A percentile compares a stretch with the other conserved stretches of the same genome.
Evolutionary conservation across 768 basidiomycete species (phyloP).

Genomic region (Tulasnella sp.): DNA sequence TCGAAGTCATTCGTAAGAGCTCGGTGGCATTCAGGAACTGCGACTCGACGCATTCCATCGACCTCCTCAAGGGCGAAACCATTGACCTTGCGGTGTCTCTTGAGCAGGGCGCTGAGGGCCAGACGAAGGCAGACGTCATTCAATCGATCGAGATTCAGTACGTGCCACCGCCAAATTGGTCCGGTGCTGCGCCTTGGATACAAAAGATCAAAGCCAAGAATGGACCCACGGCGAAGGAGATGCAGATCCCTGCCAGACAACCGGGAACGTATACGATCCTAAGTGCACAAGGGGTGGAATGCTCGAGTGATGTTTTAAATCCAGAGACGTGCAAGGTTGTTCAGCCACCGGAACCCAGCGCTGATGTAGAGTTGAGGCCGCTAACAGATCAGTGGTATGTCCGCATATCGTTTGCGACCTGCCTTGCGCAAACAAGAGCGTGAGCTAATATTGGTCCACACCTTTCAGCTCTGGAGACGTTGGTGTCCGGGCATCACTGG

Average conservation of each 20-base stretch:
- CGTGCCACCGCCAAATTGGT: conserved; percentile 33
- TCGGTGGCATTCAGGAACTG: conserved; percentile 63
- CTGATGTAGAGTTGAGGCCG: conserved; percentile 79
- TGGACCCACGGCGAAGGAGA: conserved; percentile 34
- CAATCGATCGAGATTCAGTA: conserved; percentile 51
- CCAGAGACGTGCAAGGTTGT: conserved; percentile 71
- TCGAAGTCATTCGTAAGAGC: conserved; percentile 62
- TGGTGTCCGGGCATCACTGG: conserved; percentile 76
- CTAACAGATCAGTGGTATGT: conserved; percentile 74
- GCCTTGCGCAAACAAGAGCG: neutral
- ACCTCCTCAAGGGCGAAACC: conserved; percentile 61
- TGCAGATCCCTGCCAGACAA: conserved; percentile 39
- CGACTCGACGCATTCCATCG: conserved; percentile 53
- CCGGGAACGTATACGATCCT: conserved; percentile 72
- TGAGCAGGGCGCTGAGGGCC: neutral
- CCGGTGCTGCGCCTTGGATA: neutral
- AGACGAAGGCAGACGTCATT: conserved; percentile 46
- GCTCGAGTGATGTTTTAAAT: conserved; percentile 70
- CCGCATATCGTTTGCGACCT: neutral
- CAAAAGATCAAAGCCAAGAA: neutral
- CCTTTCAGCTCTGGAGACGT: conserved; percentile 69
- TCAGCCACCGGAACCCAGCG: conserved; percentile 63
- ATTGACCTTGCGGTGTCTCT: conserved; percentile 44
- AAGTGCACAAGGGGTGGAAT: conserved; percentile 62
- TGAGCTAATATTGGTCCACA: neutral